Evolutionary conservation across 371 early-diverging fungal genomes (phyloP).

Genomic region (Scutellospora calospora): DNA sequence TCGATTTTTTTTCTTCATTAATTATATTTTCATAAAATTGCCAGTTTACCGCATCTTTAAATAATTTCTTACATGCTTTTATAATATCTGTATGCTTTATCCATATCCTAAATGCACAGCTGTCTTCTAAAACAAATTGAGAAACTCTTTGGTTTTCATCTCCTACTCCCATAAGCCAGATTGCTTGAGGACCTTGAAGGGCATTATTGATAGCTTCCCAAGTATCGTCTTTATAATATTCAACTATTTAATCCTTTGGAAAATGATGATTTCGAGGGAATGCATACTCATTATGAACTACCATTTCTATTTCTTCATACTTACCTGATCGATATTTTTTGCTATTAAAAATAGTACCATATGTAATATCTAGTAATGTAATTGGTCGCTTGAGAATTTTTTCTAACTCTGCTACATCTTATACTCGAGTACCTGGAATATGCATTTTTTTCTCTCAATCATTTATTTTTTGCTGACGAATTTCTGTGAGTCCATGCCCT

Average conservation of each 20-base stretch:
- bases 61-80: not conserved
- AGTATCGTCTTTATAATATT: slow-evolving; percentile 21
- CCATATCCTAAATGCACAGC: slow-evolving; percentile 27
- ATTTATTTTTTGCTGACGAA: no score
- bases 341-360: slow-evolving; percentile 8
- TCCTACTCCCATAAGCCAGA: no score
- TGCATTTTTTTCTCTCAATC: no score
- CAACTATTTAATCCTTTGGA: not conserved
- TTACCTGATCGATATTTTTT: not conserved
- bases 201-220: slow-evolving; percentile 23
- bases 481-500: slow-evolving; percentile 2
- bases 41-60: slow-evolving; percentile 29
- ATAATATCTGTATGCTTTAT: not conserved
- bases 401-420: no score
- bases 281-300: not conserved
- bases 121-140: slow-evolving; percentile 29
- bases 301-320: not conserved
- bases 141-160: not conserved
- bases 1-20: slow-evolving; percentile 21
- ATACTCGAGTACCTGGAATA: slow-evolving; percentile 2
- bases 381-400: slow-evolving; percentile 10
- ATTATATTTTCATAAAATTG: slow-evolving; percentile 13
- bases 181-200: not conserved
- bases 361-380: slow-evolving; percentile 22
- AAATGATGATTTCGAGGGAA: slow-evolving; percentile 2